A percentile compares a stretch with the other conserved stretches of the same genome.
Conservation (phyloP, 2,329 filamentous ascomycete genomes). For the Arthrobotrys sphaeroides region DNA sequence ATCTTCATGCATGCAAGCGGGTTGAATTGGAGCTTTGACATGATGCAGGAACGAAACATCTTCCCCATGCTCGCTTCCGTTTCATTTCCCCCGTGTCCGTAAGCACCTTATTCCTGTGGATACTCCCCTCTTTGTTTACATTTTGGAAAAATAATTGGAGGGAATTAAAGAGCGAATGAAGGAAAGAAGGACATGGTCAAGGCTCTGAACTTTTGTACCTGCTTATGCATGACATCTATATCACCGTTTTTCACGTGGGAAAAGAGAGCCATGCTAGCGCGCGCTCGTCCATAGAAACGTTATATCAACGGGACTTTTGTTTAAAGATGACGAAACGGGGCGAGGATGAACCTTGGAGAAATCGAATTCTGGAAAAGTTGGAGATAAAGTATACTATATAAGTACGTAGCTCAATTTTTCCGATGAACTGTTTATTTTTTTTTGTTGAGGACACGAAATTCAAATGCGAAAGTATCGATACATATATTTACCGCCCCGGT, state of each 20-base stretch:
- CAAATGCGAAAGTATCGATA: no score
- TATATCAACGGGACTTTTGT: no score
- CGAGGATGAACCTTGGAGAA: slow-evolving; percentile 9
- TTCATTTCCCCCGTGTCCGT: slow-evolving; percentile 23
- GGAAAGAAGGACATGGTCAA: not conserved
- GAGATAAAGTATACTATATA: not conserved
- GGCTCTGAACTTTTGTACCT: slow-evolving; percentile 7
- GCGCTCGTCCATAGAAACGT: not conserved
- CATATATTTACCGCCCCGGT: not conserved
- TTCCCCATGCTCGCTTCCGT: slow-evolving; percentile 40
- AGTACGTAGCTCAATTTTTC: no score
- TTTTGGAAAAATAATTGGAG: not conserved
- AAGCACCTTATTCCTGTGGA: slow-evolving; percentile 14
- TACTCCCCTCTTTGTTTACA: slow-evolving; percentile 11
- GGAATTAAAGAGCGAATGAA: not conserved
- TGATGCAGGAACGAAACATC: slow-evolving; percentile 51
- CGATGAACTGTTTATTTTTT: not conserved
- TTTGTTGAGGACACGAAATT: not conserved
- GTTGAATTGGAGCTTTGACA: slow-evolving; percentile 23
- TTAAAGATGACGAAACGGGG: no score
- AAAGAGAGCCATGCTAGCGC: not conserved
- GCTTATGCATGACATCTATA: slow-evolving; percentile 16
- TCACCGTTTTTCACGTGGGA: slow-evolving; percentile 8
- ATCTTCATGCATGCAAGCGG: not conserved
- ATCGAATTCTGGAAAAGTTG: not conserved